These are phyloP conservation scores for Phytopythium mirpurense DNA, from an alignment of 352 stramenopile species.

Conservation along the genomic window DNA sequence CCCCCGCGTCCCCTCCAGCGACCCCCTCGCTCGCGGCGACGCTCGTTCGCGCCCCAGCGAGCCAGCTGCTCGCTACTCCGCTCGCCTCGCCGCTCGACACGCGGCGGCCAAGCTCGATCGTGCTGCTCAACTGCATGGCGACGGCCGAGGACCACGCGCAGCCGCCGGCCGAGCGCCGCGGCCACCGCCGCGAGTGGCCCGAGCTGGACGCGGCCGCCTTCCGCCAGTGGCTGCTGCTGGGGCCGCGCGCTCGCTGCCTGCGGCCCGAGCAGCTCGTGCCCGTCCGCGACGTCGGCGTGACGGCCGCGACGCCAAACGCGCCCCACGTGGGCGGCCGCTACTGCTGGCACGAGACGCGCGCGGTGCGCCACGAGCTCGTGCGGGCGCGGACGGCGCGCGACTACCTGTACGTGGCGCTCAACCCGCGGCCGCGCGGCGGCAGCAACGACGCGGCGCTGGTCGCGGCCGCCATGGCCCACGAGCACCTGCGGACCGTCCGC, in stretches of 20 bases:
- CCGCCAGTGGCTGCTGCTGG: conserved; percentile 34
- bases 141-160: conserved; percentile 32
- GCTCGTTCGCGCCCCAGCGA: background rate
- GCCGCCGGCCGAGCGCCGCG: conserved; percentile 26
- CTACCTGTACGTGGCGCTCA: conserved; percentile 47
- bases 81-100: conserved; percentile 31
- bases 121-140: conserved; percentile 36
- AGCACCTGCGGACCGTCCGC: conserved; percentile 42
- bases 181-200: conserved; percentile 43
- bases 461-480: conserved; percentile 42
- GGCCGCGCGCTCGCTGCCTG: conserved; percentile 11
- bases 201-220: conserved; percentile 41
- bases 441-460: conserved; percentile 45
- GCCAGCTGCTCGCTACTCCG: conserved; percentile 6
- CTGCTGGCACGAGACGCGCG: conserved; percentile 46
- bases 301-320: conserved; percentile 44
- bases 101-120: conserved; percentile 45
- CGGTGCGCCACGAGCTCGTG: conserved; percentile 32
- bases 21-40: conserved; percentile 10
- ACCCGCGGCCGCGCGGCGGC: conserved; percentile 20
- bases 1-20: background rate
- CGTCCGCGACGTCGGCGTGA: conserved; percentile 42
- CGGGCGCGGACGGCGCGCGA: conserved; percentile 47
- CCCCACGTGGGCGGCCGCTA: conserved; percentile 55
- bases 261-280: conserved; percentile 40